Base-by-base conservation (phyloP, 768 basidiomycete genomes). In the Hemileccinum impolitum region DNA sequence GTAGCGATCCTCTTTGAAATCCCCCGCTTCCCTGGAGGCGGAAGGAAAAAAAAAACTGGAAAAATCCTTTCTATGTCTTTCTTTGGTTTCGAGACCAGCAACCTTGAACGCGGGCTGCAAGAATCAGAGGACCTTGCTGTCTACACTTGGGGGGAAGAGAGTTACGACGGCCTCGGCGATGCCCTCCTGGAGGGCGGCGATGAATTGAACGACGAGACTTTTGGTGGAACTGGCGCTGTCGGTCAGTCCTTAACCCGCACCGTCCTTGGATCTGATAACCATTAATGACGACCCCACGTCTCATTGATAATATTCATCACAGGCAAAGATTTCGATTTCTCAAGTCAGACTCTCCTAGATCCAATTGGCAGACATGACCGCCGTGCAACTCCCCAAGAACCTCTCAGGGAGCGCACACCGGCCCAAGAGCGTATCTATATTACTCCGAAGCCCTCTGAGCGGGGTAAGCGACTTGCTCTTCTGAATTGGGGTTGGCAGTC, bases 161-260 rank as follows among this genome's bases (percentile, higher is more conserved):
- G 82, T 56, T 93, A 94, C 63, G 90, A 95, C 67, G 91, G 89
- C 35, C 81, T 95, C 23, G 93, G 87, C 45, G 87, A 91, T 69
- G 82, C 82, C 43, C 78, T 97, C 46, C 82, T 86, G 58, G 95
- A 98, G 69, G 87, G 85, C 36, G 84, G 84, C 48, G 94, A 97
- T 75, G 94, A 94, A 57, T 66, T 94, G 58, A 98, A 99, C 70
- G 92, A 95, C 68, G 93, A 95, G 74, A 99, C 96, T 3, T 99
- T 99, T 71, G 96, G 94, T 26, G 78, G 71, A 35, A 55, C 72
- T 43, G 84, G 76, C 30, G 70, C 63, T 55, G 80, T 95, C 50
- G 91, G 94, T 94, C 65, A 76, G 87, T 70, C 47, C 44, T 15
- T 17, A 32, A 11, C 26, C n/a, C 30, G 3, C 41, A 48, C 14